Conservation (phyloP, 1,284 basidiomycete species). For the Exobasidium cylindrosporum region DNA sequence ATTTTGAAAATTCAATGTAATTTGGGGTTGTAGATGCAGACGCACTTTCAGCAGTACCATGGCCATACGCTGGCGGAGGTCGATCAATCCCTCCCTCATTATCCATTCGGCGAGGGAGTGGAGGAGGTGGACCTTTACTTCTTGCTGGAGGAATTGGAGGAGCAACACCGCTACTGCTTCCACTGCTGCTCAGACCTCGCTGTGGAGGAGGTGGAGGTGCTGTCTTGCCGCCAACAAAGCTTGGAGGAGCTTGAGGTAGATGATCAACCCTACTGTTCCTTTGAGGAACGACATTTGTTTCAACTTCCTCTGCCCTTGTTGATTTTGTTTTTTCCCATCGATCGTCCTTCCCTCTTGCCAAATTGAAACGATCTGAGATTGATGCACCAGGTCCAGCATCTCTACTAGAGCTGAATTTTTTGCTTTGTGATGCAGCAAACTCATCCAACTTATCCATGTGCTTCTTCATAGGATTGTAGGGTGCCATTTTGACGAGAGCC, state of each 20-base stretch:
- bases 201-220: slow-evolving; percentile 12
- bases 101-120: slow-evolving; percentile 37
- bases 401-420: neutral
- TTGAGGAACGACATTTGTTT: neutral
- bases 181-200: neutral
- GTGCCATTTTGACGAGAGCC: slow-evolving; percentile 7
- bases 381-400: slow-evolving; percentile 8
- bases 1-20: slow-evolving; percentile 40
- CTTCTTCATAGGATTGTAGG: slow-evolving; percentile 13
- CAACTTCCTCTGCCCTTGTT: neutral
- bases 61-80: slow-evolving; percentile 34
- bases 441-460: slow-evolving; percentile 10
- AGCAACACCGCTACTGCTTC: slow-evolving; percentile 2
- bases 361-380: slow-evolving; percentile 4
- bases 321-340: slow-evolving; percentile 7
- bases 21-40: slow-evolving; percentile 10
- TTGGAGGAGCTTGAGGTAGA: neutral
- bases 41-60: slow-evolving; percentile 22
- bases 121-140: slow-evolving; percentile 15
- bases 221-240: neutral
- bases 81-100: slow-evolving; percentile 34
- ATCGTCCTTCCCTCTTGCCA: slow-evolving; percentile 12
- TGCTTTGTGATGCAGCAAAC: neutral
- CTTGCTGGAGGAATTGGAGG: neutral
- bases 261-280: neutral